phyloP scores from a whole-genome alignment of 2,329 filamentous ascomycete genomes.

The Pseudocercospora macadamiae region DNA sequence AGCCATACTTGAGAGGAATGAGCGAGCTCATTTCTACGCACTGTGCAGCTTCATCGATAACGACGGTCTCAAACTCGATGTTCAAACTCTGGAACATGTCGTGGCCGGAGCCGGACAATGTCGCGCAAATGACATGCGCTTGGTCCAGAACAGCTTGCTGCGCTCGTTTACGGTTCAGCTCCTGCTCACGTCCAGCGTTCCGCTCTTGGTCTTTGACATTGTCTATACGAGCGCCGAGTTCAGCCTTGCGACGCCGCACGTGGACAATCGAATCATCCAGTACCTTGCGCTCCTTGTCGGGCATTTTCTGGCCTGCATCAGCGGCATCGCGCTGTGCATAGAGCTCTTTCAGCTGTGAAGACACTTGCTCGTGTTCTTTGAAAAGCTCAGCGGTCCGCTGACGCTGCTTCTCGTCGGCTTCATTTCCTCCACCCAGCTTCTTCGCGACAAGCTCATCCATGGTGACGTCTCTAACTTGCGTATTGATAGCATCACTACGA shows the following conservation, averaged over 20 bases:
- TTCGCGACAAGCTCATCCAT: slow-evolving; percentile 87
- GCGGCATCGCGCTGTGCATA: slow-evolving; percentile 68
- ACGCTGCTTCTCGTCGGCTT: slow-evolving; percentile 45
- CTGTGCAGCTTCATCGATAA: slow-evolving; percentile 97
- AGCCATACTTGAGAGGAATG: slow-evolving; percentile 96
- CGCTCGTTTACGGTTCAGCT: slow-evolving; percentile 79
- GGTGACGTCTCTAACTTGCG: slow-evolving; percentile 85
- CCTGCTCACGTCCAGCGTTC: slow-evolving; percentile 77
- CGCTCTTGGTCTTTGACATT: slow-evolving; percentile 84
- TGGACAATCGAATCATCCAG: slow-evolving; percentile 78
- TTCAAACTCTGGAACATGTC: slow-evolving; percentile 95
- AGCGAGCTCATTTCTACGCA: slow-evolving; percentile 96
- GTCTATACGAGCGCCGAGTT: slow-evolving; percentile 82
- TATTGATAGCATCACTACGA: slow-evolving; percentile 88
- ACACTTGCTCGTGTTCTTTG: slow-evolving; percentile 62
- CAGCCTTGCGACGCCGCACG: slow-evolving; percentile 73
- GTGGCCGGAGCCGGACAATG: slow-evolving; percentile 91
- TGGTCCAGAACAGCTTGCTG: slow-evolving; percentile 91
- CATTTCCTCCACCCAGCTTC: slow-evolving; percentile 56
- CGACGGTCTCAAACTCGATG: slow-evolving; percentile 97
- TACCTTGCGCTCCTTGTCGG: slow-evolving; percentile 57
- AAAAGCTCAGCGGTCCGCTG: slow-evolving; percentile 70
- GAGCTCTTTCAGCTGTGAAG: slow-evolving; percentile 69
- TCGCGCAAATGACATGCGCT: slow-evolving; percentile 91
- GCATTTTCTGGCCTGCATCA: slow-evolving; percentile 40